Evolutionary conservation across 2,329 filamentous ascomycete species (phyloP).

Genomic region (Xylaria sp.): DNA sequence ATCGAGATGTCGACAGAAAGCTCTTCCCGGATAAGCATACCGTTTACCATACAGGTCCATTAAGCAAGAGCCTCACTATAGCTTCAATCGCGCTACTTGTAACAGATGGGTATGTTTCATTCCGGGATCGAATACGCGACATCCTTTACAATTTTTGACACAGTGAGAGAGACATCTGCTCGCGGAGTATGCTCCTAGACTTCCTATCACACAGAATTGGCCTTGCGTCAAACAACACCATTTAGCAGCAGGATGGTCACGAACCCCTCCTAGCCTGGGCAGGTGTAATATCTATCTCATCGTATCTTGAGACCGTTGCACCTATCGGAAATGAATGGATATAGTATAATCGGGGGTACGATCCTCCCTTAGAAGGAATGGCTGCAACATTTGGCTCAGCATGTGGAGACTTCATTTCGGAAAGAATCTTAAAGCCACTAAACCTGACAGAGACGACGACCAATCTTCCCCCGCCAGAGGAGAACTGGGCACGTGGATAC

Average conservation of each 20-base stretch:
- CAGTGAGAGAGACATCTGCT: background rate
- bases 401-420: background rate
- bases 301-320: background rate
- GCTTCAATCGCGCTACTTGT: background rate
- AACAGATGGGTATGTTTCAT: background rate
- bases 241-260: conserved; percentile 3
- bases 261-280: background rate
- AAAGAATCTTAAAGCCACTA: background rate
- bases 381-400: background rate
- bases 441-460: background rate
- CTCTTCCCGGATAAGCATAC: background rate
- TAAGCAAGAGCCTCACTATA: conserved; percentile 1
- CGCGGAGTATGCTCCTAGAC: background rate
- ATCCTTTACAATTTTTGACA: background rate
- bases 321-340: background rate
- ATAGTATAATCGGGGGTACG: background rate
- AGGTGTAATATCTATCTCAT: background rate
- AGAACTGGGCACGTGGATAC: background rate
- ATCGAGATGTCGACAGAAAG: background rate
- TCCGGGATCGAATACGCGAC: background rate
- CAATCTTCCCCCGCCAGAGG: background rate
- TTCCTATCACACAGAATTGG: conserved; percentile 2
- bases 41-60: background rate
- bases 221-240: background rate
- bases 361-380: background rate